These are phyloP conservation scores for Metarhizium robertsii DNA, from an alignment of 2,329 filamentous ascomycete species.

Conservation along the genomic window DNA sequence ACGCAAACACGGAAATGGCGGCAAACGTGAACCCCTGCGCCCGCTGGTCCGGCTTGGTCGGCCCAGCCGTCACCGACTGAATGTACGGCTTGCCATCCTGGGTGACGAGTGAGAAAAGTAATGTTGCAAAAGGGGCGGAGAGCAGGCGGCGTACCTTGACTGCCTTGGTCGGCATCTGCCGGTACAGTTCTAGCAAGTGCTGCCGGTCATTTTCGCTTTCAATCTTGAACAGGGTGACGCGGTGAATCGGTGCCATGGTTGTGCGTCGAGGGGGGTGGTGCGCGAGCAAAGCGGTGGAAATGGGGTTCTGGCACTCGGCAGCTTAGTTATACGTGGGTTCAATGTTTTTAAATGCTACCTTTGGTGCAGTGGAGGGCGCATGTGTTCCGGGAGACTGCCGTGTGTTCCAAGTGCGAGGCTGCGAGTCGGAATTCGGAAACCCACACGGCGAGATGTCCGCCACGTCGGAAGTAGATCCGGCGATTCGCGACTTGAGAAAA, in stretches of 20 bases:
- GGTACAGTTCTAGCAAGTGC: constrained; percentile 21
- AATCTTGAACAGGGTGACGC: constrained; percentile 31
- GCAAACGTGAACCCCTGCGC: constrained; percentile 49
- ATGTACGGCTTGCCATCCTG: constrained; percentile 54
- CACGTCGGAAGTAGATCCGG: neutral
- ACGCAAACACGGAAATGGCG: constrained; percentile 46
- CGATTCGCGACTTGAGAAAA: neutral
- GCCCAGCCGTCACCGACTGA: constrained; percentile 35
- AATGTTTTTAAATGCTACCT: too few relatives aligned
- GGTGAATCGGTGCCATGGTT: constrained; percentile 10
- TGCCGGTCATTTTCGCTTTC: constrained; percentile 20
- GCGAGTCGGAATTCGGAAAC: neutral
- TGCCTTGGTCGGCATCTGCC: constrained; percentile 20
- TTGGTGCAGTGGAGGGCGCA: too few relatives aligned
- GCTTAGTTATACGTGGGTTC: too few relatives aligned
- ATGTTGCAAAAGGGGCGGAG: neutral
- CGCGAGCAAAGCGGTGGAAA: too few relatives aligned
- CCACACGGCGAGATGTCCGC: too few relatives aligned
- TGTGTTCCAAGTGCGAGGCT: neutral
- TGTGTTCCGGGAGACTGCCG: too few relatives aligned
- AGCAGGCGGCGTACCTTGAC: constrained; percentile 16
- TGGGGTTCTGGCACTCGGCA: too few relatives aligned
- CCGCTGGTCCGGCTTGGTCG: constrained; percentile 41
- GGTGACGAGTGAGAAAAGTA: constrained; percentile 14
- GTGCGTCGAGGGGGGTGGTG: too few relatives aligned